A percentile compares a stretch with the other conserved stretches of the same genome.
These are phyloP conservation scores for Knoxdaviesia capensis DNA, from an alignment of 2,329 filamentous ascomycete species.

Conservation along the genomic window DNA sequence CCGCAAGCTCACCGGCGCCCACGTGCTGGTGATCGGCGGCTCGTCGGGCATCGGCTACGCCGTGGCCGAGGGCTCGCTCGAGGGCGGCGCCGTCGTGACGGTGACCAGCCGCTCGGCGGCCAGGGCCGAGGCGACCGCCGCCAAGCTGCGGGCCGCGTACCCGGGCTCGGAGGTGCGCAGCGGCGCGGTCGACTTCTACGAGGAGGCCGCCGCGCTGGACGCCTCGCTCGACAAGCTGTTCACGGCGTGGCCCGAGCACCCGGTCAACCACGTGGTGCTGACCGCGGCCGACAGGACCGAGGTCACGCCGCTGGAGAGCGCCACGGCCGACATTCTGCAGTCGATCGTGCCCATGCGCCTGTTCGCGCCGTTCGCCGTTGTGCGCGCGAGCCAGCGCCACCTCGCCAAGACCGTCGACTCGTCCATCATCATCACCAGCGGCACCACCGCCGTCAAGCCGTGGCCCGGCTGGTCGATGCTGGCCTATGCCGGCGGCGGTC, in stretches of 20 bases:
- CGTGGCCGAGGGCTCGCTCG: conserved; percentile 36
- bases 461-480: conserved; percentile 28
- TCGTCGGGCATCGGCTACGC: conserved; percentile 41
- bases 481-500: conserved; percentile 24
- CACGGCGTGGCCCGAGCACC: too few species aligned
- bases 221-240: conserved; percentile 20
- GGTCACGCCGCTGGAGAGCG: conserved; percentile 16
- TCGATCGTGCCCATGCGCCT: conserved; percentile 26
- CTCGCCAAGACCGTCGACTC: conserved; percentile 16
- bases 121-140: conserved; percentile 25
- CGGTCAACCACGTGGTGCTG: conserved; percentile 25
- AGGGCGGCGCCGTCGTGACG: conserved; percentile 32
- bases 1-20: conserved; percentile 15
- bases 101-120: conserved; percentile 36
- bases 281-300: conserved; percentile 28
- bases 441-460: conserved; percentile 28
- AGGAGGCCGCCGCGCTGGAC: conserved; percentile 21
- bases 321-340: conserved; percentile 18
- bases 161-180: conserved; percentile 10
- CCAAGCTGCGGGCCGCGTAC: conserved; percentile 20
- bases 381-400: conserved; percentile 25
- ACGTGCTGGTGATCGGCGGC: conserved; percentile 41
- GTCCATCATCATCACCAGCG: conserved; percentile 36
- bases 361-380: conserved; percentile 19
- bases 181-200: conserved; percentile 24